Conservation (phyloP, 495 filamentous ascomycete genomes). For the Xylaria flabelliformis region DNA sequence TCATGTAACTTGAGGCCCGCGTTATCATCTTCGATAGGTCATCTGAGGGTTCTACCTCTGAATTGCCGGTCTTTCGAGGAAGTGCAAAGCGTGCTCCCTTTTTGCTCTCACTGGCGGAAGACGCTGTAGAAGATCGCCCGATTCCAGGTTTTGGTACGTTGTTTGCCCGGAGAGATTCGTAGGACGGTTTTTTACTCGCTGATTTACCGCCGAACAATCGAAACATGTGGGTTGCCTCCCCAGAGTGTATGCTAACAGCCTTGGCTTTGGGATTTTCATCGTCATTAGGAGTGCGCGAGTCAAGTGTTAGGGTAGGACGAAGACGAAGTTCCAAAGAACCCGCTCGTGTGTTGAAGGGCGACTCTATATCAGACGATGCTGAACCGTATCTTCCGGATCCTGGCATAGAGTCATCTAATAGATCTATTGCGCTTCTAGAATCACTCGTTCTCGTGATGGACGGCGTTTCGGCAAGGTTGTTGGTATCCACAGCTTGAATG, state of each 20-base stretch:
- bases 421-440: conserved; percentile 68
- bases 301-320: conserved; percentile 74
- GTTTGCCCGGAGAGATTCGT: conserved; percentile 66
- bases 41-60: conserved; percentile 67
- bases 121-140: conserved; percentile 59
- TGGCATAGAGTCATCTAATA: conserved; percentile 48
- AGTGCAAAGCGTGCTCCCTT: conserved; percentile 54
- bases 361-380: conserved; percentile 44
- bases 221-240: conserved; percentile 58
- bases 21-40: conserved; percentile 98
- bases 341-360: conserved; percentile 58
- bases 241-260: conserved; percentile 55
- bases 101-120: conserved; percentile 57
- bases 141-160: conserved; percentile 54
- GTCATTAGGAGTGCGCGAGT: conserved; percentile 46
- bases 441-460: conserved; percentile 82
- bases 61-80: conserved; percentile 42
- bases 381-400: conserved; percentile 41
- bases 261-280: conserved; percentile 53
- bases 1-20: conserved; percentile 96
- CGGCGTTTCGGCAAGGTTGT: conserved; percentile 70
- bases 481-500: conserved; percentile 55
- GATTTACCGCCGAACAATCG: conserved; percentile 59
- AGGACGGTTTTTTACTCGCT: conserved; percentile 66
- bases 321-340: conserved; percentile 79